Conservation (phyloP, 345 rosid species). For the Melaleuca quinquenervia region DNA sequence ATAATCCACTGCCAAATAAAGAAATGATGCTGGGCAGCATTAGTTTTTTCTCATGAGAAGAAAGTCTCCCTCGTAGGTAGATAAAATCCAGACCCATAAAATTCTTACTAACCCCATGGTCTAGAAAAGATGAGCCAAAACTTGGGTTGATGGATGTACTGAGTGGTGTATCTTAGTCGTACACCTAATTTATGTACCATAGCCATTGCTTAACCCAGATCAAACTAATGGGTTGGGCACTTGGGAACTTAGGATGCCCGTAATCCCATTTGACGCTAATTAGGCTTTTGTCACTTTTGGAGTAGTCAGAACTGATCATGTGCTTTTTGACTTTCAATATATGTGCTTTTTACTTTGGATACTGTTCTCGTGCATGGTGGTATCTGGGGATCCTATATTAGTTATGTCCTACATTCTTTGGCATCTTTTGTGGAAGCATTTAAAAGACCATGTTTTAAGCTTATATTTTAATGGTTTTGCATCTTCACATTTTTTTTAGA, state of each 20-base stretch:
- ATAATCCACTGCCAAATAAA: background rate
- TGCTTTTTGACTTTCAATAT: background rate
- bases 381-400: background rate
- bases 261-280: background rate
- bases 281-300: background rate
- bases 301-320: background rate
- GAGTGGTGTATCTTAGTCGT: background rate
- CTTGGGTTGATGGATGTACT: background rate
- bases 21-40: background rate
- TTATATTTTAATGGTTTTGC: background rate
- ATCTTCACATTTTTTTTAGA: background rate
- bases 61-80: background rate
- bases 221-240: background rate
- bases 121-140: background rate
- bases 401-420: background rate
- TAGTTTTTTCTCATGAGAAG: background rate
- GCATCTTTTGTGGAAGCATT: background rate
- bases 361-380: background rate
- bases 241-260: background rate
- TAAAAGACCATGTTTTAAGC: background rate
- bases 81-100: background rate
- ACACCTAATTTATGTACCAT: background rate
- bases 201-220: background rate
- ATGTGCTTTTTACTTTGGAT: background rate
- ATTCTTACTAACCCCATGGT: background rate